These are phyloP conservation scores for Lepidium campestre DNA, from an alignment of 441 rosid genomes.

Conservation along the genomic window DNA sequence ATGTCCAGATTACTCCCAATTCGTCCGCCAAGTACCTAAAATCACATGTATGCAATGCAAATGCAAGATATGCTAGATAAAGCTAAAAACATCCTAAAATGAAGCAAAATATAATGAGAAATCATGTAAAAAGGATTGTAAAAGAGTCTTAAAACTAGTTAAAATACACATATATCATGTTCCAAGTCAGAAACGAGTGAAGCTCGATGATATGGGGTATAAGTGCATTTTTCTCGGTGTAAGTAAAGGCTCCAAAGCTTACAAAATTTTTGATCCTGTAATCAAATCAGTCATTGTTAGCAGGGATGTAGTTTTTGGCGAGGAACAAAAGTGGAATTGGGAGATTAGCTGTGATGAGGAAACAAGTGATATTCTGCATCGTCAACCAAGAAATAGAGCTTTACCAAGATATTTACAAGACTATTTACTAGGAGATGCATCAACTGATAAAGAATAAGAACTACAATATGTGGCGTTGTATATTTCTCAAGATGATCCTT, in stretches of 20 bases:
- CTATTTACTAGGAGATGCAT: neutral
- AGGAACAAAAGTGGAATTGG: neutral
- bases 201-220: neutral
- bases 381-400: neutral
- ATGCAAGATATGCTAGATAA: too few species aligned
- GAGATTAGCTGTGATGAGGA: neutral
- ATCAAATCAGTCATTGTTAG: neutral
- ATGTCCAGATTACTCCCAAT: too few species aligned
- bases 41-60: too few species aligned
- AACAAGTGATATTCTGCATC: neutral
- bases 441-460: neutral
- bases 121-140: too few species aligned
- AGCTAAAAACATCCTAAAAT: too few species aligned
- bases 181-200: neutral
- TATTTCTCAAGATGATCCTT: neutral
- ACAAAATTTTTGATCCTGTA: neutral
- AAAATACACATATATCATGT: too few species aligned
- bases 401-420: neutral
- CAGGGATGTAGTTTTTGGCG: neutral
- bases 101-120: too few species aligned
- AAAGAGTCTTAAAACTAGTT: too few species aligned
- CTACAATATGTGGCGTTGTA: neutral
- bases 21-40: too few species aligned
- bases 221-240: neutral
- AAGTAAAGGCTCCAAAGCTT: neutral